These are phyloP conservation scores for Chernovozyma sophiae-reginae DNA, from an alignment of 1,139 yeast genomes.

Conservation along the genomic window DNA sequence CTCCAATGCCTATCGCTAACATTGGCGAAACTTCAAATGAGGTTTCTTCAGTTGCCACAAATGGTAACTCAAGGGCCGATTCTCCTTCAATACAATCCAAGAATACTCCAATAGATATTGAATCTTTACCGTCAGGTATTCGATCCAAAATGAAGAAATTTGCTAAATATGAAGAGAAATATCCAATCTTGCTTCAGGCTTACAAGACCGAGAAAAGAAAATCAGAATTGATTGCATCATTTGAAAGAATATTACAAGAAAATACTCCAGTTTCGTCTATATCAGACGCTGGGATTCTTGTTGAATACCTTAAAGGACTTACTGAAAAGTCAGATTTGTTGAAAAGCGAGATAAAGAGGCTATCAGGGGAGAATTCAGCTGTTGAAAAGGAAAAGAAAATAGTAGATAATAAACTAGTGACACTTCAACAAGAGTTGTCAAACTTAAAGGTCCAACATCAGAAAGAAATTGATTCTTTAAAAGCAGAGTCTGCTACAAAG, in stretches of 20 bases:
- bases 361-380: constrained; percentile 9
- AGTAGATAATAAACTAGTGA: background rate
- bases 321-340: constrained; percentile 58
- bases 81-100: background rate
- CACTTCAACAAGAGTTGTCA: constrained; percentile 5
- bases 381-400: constrained; percentile 6
- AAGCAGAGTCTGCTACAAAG: constrained; percentile 1
- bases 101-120: constrained; percentile 22
- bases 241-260: constrained; percentile 73
- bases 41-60: background rate
- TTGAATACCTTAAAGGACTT: constrained; percentile 65
- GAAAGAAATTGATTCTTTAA: background rate
- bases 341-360: constrained; percentile 45
- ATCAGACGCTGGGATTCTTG: constrained; percentile 64
- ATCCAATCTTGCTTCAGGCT: constrained; percentile 78
- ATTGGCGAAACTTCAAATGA: background rate
- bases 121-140: constrained; percentile 50
- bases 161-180: constrained; percentile 83
- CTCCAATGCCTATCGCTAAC: background rate
- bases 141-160: constrained; percentile 69
- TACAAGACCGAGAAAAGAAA: constrained; percentile 77
- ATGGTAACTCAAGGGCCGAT: too few relatives aligned
- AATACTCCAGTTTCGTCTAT: constrained; percentile 76
- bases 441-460: constrained; percentile 2
- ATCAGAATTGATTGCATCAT: constrained; percentile 53